Conservation (phyloP, 371 early-diverging fungal genomes). For the Rhizopus arrhizus region DNA sequence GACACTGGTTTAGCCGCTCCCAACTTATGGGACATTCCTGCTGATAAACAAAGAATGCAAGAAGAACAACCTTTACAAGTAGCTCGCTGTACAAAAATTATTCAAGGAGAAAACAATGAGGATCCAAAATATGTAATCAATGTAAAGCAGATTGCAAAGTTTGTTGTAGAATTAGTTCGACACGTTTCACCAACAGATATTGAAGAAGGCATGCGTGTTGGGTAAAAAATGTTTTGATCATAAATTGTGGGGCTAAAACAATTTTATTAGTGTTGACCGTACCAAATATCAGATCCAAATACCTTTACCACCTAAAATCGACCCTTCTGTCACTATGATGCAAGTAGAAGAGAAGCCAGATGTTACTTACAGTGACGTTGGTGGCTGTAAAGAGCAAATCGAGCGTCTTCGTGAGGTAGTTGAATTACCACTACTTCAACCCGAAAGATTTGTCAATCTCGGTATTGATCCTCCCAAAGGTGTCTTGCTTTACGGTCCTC, state of each 20-base stretch:
- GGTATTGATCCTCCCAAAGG: slow-evolving; percentile 99
- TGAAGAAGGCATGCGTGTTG: slow-evolving; percentile 99
- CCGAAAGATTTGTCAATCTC: slow-evolving; percentile 98
- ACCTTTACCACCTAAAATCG: slow-evolving; percentile 93
- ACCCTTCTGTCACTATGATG: slow-evolving; percentile 98
- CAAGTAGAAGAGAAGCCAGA: slow-evolving; percentile 99
- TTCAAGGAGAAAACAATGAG: slow-evolving; percentile 75
- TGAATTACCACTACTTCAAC: slow-evolving; percentile 99
- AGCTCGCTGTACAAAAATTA: slow-evolving; percentile 98
- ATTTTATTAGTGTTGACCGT: slow-evolving; percentile 87
- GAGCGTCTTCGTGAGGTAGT: slow-evolving; percentile 99
- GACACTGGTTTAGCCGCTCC: slow-evolving; percentile 99
- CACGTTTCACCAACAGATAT: slow-evolving; percentile 97
- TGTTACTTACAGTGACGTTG: slow-evolving; percentile 99
- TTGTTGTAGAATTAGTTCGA: slow-evolving; percentile 97
- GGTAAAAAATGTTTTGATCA: slow-evolving; percentile 53
- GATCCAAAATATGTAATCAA: slow-evolving; percentile 97
- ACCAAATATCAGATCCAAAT: slow-evolving; percentile 98
- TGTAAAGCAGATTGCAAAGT: slow-evolving; percentile 99
- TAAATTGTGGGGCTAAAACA: not conserved
- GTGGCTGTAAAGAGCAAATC: slow-evolving; percentile 99
- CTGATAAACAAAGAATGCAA: slow-evolving; percentile 95
- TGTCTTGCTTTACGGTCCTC: slow-evolving; percentile 98
- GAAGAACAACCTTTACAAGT: slow-evolving; percentile 99
- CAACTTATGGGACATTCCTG: slow-evolving; percentile 98